Evolutionary conservation across 805 yeast genomes (phyloP), one percentile per base, ranked within the genome.

Genomic region (Tetrapisispora fleetii): DNA sequence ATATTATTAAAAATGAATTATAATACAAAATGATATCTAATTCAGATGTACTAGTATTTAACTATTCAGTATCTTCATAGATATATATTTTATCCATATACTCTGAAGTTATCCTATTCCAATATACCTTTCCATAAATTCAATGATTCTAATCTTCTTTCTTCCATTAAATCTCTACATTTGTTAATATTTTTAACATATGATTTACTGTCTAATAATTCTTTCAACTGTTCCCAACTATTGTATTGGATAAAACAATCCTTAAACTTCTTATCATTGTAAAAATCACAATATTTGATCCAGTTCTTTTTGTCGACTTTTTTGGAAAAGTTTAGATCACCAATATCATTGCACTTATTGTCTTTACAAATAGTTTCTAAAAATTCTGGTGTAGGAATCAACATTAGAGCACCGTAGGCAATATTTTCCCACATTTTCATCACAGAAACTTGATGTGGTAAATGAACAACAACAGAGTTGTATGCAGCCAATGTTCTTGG

Each of bases 351-450:
- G 36, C 53, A 51, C 10, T 2, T 0, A 19, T 41, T 22, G 7
- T 43, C 50, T 14, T n/a, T 32, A 40, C 53, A 51, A 14, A 51
- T 46, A 3, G 38, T 16, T 13, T 37, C 46, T 10, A 46, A 48
- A 43, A 51, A 51, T 16, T 40, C 38, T 9, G 53, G 51, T 2
- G 53, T 37, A 9, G 53, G 53, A 28, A 51, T 41, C 6, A 38
- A 41, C 45, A 46, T 46, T 18, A 43, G 36, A 16, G 43, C 48
- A 27, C 53, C 53, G 22, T 51, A 35, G 2, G 49, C 47, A 11
- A 48, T 18, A 18, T 51, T 51, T 22, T 51, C 53, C 53, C 53
- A 51, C 53, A 51, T 51, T 18, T 48, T 51, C 53, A 51, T 51
- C 5, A 46, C 40, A 10, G 53, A 50, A 16, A 50, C 53, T 36